phyloP scores from a whole-genome alignment of 352 stramenopile species.

The Globisporangium nagaii region DNA sequence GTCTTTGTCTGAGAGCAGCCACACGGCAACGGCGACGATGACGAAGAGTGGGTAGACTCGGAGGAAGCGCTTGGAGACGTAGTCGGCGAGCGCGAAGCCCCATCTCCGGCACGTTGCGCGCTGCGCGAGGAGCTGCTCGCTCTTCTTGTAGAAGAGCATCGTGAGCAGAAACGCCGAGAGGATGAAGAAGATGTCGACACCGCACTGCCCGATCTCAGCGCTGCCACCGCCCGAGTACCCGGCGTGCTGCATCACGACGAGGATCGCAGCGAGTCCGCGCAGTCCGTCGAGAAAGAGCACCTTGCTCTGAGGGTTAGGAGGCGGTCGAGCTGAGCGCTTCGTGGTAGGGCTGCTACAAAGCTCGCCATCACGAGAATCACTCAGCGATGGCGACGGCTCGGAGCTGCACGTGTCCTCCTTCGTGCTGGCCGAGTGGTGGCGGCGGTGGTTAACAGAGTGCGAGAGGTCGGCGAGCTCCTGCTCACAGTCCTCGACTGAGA shows the following conservation, averaged over 20 bases:
- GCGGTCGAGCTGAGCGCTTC: too few relatives aligned
- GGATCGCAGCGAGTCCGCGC: slow-evolving; percentile 7
- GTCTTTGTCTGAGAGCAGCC: slow-evolving; percentile 20
- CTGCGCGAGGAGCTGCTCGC: slow-evolving; percentile 11
- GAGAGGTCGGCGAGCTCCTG: too few relatives aligned
- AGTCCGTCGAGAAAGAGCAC: slow-evolving; percentile 12
- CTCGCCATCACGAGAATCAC: too few relatives aligned
- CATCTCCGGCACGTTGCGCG: slow-evolving; percentile 6
- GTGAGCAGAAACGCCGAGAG: slow-evolving; percentile 19
- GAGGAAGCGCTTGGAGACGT: slow-evolving; percentile 44
- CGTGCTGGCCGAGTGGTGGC: too few relatives aligned
- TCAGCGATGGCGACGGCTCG: too few relatives aligned
- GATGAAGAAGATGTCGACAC: slow-evolving; percentile 21
- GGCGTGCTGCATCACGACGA: slow-evolving; percentile 17
- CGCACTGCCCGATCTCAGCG: slow-evolving; percentile 9
- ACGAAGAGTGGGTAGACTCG: slow-evolving; percentile 49
- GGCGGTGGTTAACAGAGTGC: too few relatives aligned
- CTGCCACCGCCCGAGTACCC: slow-evolving; percentile 7
- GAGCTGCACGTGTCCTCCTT: too few relatives aligned
- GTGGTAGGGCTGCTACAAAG: too few relatives aligned
- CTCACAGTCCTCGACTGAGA: too few relatives aligned
- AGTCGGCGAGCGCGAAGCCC: slow-evolving; percentile 20
- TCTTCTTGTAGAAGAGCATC: slow-evolving; percentile 18
- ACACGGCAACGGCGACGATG: slow-evolving; percentile 21
- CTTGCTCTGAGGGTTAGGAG: too few relatives aligned